phyloP scores from a whole-genome alignment of 371 early-diverging fungal species.

The Rozella allomycis region DNA sequence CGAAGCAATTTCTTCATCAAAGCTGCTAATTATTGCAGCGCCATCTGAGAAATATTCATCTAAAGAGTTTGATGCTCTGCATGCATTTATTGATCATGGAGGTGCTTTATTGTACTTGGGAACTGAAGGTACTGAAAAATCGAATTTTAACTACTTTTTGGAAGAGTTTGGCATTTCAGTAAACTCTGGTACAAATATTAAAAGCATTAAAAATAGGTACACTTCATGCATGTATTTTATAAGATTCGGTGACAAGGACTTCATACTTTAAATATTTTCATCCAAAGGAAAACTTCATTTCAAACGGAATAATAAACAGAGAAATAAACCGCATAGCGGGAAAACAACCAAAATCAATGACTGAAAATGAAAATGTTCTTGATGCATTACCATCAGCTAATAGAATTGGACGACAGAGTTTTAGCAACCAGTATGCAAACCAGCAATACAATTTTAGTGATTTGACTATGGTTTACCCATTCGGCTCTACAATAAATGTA shows the following conservation, averaged over 20 bases:
- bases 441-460: constrained; percentile 4
- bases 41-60: too few species aligned
- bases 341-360: constrained; percentile 7
- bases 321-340: constrained; percentile 27
- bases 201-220: constrained; percentile 1
- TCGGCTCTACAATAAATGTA: constrained; percentile 27
- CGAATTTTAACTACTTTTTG: constrained; percentile 34
- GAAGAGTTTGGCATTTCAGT: constrained; percentile 32
- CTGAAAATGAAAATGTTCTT: neutral
- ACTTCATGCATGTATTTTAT: neutral
- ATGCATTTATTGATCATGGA: constrained; percentile 23
- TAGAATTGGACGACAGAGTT: neutral
- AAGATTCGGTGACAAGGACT: constrained; percentile 24
- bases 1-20: too few species aligned
- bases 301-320: constrained; percentile 28
- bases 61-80: constrained; percentile 21
- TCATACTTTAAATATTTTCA: constrained; percentile 25
- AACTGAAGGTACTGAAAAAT: constrained; percentile 29
- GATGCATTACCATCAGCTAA: neutral
- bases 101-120: constrained; percentile 28
- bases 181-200: constrained; percentile 16
- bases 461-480: constrained; percentile 27
- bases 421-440: neutral
- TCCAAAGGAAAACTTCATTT: constrained; percentile 28
- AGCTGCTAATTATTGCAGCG: too few species aligned